Base-by-base conservation (phyloP, 2,329 filamentous ascomycete genomes). In the Coleophoma crateriformis region DNA sequence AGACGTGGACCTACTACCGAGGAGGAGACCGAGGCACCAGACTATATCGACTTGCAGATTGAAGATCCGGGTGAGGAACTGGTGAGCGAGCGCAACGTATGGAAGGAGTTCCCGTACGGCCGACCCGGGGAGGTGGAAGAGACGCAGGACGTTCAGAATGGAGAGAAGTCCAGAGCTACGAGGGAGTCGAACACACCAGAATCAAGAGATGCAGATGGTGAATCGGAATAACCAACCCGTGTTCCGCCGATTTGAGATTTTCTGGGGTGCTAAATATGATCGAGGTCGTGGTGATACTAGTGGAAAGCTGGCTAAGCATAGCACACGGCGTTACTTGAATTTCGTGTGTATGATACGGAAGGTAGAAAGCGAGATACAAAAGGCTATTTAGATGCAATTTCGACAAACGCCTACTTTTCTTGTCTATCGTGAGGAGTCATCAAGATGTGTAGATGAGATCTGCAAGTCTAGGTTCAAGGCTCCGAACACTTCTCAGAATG, bases 11-110 rank as follows among this genome's bases (percentile, higher is more conserved):
- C 47, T 11, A 46, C 47, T 17, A 48, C 47, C 13, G 48, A 59
- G 58, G 64, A 71, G 32, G 71, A 76, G 47, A 72, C 76, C 50
- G 54, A 54, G 3, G 44, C 51, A 7, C 73, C 76, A 55, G 70
- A 76, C 58, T 71, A 74, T 37, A 69, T 82, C 12, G 78, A 83
- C 56, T 73, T 81, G 57, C 71, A 69, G 8, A 70, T 85, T 13
- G 70, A 75, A 33, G 78, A 82, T 39, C 79, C 80, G 7, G 71
- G 70, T 32, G 78, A 81, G 42, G 72, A 77, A 13, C 73, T 79
- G 61, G 68, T 65, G 41, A 68, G 68, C n/a, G 70, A 74, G 53
- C 76, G 82, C 66, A 71, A 71, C 50, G 61, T 70, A 46, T 84
- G 76, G 67, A 74, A 72, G 61, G 70, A 54, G 19, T 38, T 54